These are phyloP conservation scores for Phialemonium atrogriseum DNA, from an alignment of 2,329 filamentous ascomycete species.

Conservation along the genomic window DNA sequence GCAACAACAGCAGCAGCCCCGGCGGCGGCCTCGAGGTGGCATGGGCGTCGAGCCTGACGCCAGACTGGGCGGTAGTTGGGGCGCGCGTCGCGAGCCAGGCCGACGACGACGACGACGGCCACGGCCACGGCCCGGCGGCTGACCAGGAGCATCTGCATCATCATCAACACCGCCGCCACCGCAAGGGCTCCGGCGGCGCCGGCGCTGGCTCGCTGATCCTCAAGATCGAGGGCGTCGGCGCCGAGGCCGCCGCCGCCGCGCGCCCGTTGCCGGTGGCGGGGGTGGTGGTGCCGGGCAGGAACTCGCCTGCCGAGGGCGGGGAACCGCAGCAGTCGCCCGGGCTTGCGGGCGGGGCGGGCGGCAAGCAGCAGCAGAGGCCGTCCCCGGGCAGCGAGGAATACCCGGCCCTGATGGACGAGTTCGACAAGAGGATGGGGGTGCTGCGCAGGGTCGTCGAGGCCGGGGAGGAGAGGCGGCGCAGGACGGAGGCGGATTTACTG, in stretches of 20 bases:
- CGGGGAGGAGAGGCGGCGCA: constrained; percentile 33
- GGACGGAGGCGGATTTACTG: constrained; percentile 12
- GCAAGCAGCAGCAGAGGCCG: constrained; percentile 14
- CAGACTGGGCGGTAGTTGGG: constrained; percentile 58
- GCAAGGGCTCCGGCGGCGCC: constrained; percentile 17
- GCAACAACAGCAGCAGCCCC: constrained; percentile 7
- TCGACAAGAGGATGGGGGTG: constrained; percentile 47
- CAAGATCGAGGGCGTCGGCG: constrained; percentile 46
- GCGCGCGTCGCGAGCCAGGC: constrained; percentile 36
- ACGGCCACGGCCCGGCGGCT: constrained; percentile 13
- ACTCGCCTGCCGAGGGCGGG: too few relatives aligned
- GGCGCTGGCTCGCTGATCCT: constrained; percentile 46
- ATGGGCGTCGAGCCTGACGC: constrained; percentile 63
- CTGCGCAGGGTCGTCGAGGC: constrained; percentile 46
- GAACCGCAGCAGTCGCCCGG: too few relatives aligned
- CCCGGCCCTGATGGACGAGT: constrained; percentile 43
- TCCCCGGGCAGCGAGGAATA: constrained; percentile 46
- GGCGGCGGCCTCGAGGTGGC: constrained; percentile 45
- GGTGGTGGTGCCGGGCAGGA: not conserved
- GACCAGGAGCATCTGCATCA: too few relatives aligned
- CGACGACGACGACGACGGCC: too few relatives aligned
- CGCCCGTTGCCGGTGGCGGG: not conserved
- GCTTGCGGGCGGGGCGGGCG: constrained; percentile 22
- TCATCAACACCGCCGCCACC: too few relatives aligned
- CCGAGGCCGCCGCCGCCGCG: not conserved